phyloP scores from a whole-genome alignment of 1,139 yeast genomes.

The Sugiyamaella grinbergsii region DNA sequence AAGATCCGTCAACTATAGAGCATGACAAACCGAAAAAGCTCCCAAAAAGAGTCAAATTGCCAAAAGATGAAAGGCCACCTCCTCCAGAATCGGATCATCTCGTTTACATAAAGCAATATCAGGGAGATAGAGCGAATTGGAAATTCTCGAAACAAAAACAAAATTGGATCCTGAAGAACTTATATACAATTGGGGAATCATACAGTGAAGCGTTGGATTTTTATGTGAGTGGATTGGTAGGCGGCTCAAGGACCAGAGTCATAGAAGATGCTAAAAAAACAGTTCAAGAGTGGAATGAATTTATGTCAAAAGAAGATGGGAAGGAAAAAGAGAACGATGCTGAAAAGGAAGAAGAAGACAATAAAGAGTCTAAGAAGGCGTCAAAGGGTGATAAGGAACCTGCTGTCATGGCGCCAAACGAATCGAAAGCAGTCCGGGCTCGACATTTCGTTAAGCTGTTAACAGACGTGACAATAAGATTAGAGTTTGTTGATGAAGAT shows the following conservation, averaged over 20 bases:
- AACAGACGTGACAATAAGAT: constrained; percentile 33
- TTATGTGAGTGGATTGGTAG: constrained; percentile 72
- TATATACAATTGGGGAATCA: constrained; percentile 55
- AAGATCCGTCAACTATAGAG: not conserved
- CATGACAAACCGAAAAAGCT: constrained; percentile 54
- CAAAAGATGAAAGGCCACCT: constrained; percentile 69
- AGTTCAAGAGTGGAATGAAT: constrained; percentile 59
- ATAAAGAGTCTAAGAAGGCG: constrained; percentile 23
- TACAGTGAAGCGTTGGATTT: constrained; percentile 57
- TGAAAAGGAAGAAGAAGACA: constrained; percentile 16
- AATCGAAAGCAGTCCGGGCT: constrained; percentile 39
- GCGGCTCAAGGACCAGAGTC: constrained; percentile 67
- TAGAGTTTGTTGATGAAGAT: constrained; percentile 36
- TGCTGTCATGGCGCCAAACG: constrained; percentile 34
- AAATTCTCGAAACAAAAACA: constrained; percentile 93
- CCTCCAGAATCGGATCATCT: constrained; percentile 85
- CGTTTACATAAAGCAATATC: constrained; percentile 68
- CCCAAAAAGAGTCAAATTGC: constrained; percentile 73
- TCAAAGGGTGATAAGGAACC: constrained; percentile 13
- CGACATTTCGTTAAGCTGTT: constrained; percentile 33
- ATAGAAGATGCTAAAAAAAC: constrained; percentile 53
- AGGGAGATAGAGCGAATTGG: constrained; percentile 67
- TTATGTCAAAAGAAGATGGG: constrained; percentile 41
- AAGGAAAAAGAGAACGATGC: constrained; percentile 41
- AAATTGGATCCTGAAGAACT: constrained; percentile 82